Conservation (phyloP, 1,284 basidiomycete genomes). For the Boletus semigastroideus region DNA sequence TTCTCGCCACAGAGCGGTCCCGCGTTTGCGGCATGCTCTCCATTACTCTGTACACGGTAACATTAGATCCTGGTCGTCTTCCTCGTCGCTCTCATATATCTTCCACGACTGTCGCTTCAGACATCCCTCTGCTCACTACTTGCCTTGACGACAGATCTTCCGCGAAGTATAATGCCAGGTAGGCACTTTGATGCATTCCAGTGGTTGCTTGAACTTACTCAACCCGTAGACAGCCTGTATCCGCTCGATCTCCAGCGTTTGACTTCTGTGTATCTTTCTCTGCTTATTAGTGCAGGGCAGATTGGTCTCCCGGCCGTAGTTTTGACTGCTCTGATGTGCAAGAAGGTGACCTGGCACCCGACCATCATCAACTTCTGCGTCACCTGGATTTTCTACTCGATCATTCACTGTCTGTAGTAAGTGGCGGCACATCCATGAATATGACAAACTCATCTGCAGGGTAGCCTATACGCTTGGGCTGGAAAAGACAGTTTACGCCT, state of each 20-base stretch:
- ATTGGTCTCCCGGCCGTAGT: slow-evolving; percentile 49
- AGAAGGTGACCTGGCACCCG: slow-evolving; percentile 42
- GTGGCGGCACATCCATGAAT: slow-evolving; percentile 23
- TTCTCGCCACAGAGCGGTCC: slow-evolving; percentile 4
- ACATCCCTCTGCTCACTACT: background rate
- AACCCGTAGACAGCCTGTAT: slow-evolving; percentile 5
- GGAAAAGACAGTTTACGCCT: slow-evolving; percentile 18
- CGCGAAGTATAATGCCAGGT: slow-evolving; percentile 19
- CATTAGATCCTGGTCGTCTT: slow-evolving; percentile 8
- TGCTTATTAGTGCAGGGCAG: slow-evolving; percentile 50
- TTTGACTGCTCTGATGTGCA: slow-evolving; percentile 44
- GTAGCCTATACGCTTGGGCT: slow-evolving; percentile 40
- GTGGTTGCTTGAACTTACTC: background rate
- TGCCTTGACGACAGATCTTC: background rate
- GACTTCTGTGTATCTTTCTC: slow-evolving; percentile 39
- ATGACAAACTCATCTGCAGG: slow-evolving; percentile 1
- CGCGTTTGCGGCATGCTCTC: slow-evolving; percentile 8
- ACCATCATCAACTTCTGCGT: slow-evolving; percentile 53
- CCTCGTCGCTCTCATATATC: background rate
- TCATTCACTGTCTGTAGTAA: slow-evolving; percentile 51
- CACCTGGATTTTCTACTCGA: slow-evolving; percentile 54
- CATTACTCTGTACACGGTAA: slow-evolving; percentile 7
- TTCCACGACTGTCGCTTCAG: background rate
- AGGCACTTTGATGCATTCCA: background rate
- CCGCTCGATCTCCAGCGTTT: slow-evolving; percentile 23